A percentile compares a stretch with the other conserved stretches of the same genome.
Conservation (phyloP, 2,329 filamentous ascomycete genomes). For the Westerdykella sp. region DNA sequence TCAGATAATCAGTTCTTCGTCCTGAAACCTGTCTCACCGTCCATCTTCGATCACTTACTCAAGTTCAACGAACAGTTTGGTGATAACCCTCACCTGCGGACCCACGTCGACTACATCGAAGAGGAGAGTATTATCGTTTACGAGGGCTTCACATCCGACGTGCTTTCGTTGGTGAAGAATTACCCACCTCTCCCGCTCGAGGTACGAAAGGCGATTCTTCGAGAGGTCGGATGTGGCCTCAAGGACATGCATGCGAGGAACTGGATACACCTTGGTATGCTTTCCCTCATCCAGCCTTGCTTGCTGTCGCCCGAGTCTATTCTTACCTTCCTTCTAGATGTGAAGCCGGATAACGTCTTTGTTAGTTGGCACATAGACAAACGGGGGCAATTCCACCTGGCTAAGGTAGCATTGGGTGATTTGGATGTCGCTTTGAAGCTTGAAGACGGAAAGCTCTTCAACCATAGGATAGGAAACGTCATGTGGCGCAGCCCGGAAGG, state of each 20-base stretch:
- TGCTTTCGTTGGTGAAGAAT: conserved; percentile 5
- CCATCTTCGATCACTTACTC: conserved; percentile 3
- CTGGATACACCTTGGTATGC: conserved; percentile 5
- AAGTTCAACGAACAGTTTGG: conserved; percentile 4
- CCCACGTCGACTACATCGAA: conserved; percentile 4
- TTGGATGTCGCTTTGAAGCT: conserved; percentile 4
- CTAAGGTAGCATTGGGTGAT: conserved; percentile 2
- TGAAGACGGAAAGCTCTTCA: conserved; percentile 3
- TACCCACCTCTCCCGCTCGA: conserved; percentile 2
- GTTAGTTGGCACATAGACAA: conserved; percentile 3
- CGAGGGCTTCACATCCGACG: conserved; percentile 5
- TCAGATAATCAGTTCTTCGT: conserved; percentile 3
- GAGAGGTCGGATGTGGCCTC: conserved; percentile 1
- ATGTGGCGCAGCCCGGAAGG: conserved; percentile 11
- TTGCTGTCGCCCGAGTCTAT: background rate
- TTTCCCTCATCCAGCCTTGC: background rate
- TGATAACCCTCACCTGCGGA: conserved; percentile 4
- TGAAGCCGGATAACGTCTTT: conserved; percentile 3
- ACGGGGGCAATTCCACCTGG: conserved; percentile 1
- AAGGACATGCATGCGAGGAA: conserved; percentile 6
- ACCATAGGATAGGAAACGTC: conserved; percentile 4
- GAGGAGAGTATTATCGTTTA: conserved; percentile 3
- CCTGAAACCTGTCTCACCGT: conserved; percentile 1
- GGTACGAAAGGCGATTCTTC: conserved; percentile 2
- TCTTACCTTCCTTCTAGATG: conserved; percentile 1